A percentile compares a stretch with the other conserved stretches of the same genome.
phyloP scores from a whole-genome alignment of 1,284 basidiomycete species.

The Pascua sp. region DNA sequence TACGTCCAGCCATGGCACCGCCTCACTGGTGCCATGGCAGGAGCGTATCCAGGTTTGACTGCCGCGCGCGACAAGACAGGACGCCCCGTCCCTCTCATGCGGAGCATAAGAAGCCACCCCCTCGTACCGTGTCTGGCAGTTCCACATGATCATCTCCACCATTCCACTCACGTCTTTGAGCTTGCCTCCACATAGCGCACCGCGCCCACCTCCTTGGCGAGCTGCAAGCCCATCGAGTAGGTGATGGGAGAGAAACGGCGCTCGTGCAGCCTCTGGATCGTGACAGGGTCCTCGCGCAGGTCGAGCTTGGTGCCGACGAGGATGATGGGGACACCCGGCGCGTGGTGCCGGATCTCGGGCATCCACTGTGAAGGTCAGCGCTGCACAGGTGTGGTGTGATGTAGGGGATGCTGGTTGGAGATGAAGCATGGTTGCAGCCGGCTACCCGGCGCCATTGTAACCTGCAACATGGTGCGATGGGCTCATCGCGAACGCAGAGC shows the following conservation, averaged over 20 bases:
- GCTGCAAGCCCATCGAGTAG: constrained; percentile 40
- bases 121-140: neutral
- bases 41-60: neutral
- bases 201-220: constrained; percentile 84
- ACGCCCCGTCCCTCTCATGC: neutral
- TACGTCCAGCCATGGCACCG: too few relatives aligned
- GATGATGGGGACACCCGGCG: constrained; percentile 37
- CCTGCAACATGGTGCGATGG: neutral
- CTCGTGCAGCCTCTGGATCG: constrained; percentile 87
- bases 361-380: constrained; percentile 66
- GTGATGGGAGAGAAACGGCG: constrained; percentile 92
- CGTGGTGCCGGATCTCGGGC: constrained; percentile 91
- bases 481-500: neutral
- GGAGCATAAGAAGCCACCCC: too few relatives aligned
- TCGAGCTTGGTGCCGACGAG: constrained; percentile 79
- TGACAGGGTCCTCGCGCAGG: constrained; percentile 87
- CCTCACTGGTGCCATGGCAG: too few relatives aligned
- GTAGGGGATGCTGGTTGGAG: neutral
- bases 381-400: neutral
- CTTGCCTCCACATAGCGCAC: constrained; percentile 97
- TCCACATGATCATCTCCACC: neutral
- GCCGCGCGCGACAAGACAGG: neutral
- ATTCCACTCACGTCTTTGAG: constrained; percentile 63
- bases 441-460: neutral
- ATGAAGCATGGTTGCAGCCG: too few relatives aligned